Evolutionary conservation across 1,284 basidiomycete genomes (phyloP), one percentile per base, ranked within the genome.

Genomic region (Sporisorium scitamineum): DNA sequence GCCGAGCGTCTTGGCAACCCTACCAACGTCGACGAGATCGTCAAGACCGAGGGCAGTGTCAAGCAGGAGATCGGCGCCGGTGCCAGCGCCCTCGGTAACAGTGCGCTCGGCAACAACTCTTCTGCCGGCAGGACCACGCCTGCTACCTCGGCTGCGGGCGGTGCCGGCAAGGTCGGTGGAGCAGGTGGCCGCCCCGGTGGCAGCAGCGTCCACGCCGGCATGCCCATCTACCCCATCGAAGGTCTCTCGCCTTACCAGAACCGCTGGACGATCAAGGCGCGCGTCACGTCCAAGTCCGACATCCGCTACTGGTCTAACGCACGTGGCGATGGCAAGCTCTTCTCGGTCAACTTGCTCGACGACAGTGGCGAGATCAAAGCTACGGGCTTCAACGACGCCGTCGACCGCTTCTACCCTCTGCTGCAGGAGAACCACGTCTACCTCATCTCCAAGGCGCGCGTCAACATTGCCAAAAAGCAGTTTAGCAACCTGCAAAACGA

Each of bases 391-490:
- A 98, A 98, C 84, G 88, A 91, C 32, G 90, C 90, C 3, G 94
- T 93, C 39, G 94, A 96, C 84, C 90, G 91, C 50, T 89, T 95
- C 54, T 97, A 93, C 87, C 90, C 92, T 22, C 89, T 91, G 78
- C 85, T 99, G 16, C 90, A 96, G 80, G 95, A 97, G 85, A 93
- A 93, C 59, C 95, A 95, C 85, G 95, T 96, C 16, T 99, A 95
- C 86, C 94, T 90, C 84, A 89, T 99, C 70, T 94, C 93, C 1
- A 94, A 93, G 81, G 96, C 93, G 9, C 90, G 93, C 60, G 92
- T 99, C 83, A 93, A 94, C 84, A 91, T 98, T 32, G 95, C 96
- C 50, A 99, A 98, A 88, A 98, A 96, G 88, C 96, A 97, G 87
- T 99, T 97, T 86, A 93, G 90, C 56, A 94, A 93, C 83, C 87